Evolutionary conservation across 768 basidiomycete species (phyloP), one percentile per base, ranked within the genome.

Genomic region (Pisolithus albus): DNA sequence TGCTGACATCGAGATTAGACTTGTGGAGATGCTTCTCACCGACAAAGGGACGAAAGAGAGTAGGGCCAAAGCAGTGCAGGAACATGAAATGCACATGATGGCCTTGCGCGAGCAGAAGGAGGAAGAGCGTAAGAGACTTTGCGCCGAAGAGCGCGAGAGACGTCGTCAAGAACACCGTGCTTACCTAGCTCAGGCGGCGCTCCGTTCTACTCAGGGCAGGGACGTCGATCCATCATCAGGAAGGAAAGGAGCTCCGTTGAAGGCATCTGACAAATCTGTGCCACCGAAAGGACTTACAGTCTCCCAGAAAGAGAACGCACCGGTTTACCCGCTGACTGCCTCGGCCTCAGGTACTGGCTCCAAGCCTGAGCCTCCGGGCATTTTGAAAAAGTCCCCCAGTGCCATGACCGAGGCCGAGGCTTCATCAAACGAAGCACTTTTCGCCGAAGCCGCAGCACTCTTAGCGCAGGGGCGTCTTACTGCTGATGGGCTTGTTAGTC

Each of bases 71-170:
- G 63, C 60, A 9, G 57, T 67, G 3, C 67, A 67, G 48, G 66
- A 61, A 26, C 67, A 67, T 50, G 67, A 67, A 46, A 46, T 64
- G 37, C 60, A 50, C 52, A 67, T 67, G 66, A 61, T 67, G 59
- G 60, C 51, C 7, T 63, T 67, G 24, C 65, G 66, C 30, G 66
- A 69, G 16, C 63, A 63, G 7, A 67, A 67, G 52, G 66, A 67
- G 38, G 56, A 64, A 13, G 61, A 65, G 11, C 63, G 67, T 32
- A 67, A 67, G 58, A 59, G 45, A 30, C 63, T 61, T 8, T 67
- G 63, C 6, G 61, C 58, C 0, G 55, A 61, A 49, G 66, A 67
- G 24, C 61, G 66, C 0, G 67, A 67, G 11, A 63, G 46, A 23
- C 60, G 65, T 8, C 52, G 52, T 16, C 26, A 58, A 36, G 61